Base-by-base conservation (phyloP, 2,329 filamentous ascomycete genomes). In the Fusarium sp. region DNA sequence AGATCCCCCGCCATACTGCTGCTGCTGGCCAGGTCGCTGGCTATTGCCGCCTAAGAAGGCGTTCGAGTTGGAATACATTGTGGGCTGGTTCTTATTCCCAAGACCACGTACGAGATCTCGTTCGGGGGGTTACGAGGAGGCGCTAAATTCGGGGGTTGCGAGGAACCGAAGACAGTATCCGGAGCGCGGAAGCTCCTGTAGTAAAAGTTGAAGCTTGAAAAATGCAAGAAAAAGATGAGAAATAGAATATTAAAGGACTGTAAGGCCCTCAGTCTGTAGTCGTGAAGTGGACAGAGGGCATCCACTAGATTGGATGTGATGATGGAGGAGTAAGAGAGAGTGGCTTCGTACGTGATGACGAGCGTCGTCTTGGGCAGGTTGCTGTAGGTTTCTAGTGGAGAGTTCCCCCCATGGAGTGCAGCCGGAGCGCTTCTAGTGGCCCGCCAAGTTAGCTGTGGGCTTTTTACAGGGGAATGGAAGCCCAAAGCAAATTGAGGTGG, bases 31-130 rank as follows among this genome's bases (percentile, higher is more conserved):
- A 51, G 91, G 92, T 65, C 90, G 91, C 79, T 91, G 88, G 84
- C 86, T 91, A 78, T 90, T 93, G 80, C 86, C 88, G 81, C 93
- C 93, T 76, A 97, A 83, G 81, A 91, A 98, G 70, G 92, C 90
- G 84, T 92, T 97, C 72, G 93, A 92, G 79, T 91, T 93, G 72
- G 93, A 96, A 84, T 93, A 98, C 95, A 98, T 98, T 81, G 77
- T 67, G 70, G 63, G 57, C 26, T 69, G 31, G 25, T 62, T 51
- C 28, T 48, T 63, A 31, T 51, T 62, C 54, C 41, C 51, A 42
- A 60, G 62, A 65, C 59, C 50, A 58, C 60, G 65, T 54, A 58
- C 59, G 50, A 62, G 50, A 58, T 65, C 56, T 72, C 50, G 71
- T 56, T 56, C 41, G 54, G 60, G 59, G 58, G 48, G 59, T 57